phyloP scores from a whole-genome alignment of 768 basidiomycete species.

The Chalciporus sphaerocephalus region DNA sequence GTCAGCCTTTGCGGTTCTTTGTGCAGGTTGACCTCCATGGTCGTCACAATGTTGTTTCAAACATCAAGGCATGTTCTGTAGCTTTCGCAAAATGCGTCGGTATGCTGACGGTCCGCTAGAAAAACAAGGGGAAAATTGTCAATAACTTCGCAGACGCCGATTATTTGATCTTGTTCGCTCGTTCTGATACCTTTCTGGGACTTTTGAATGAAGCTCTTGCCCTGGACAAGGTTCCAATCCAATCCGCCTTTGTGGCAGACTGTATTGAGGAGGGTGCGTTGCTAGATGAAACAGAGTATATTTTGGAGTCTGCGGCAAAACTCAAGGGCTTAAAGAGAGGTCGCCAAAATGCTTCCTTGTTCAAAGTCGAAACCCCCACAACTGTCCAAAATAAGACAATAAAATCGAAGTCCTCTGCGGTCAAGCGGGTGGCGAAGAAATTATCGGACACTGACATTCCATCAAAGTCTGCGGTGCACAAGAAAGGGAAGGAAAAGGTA shows the following conservation, averaged over 20 bases:
- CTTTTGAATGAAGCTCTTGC: constrained; percentile 36
- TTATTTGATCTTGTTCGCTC: constrained; percentile 53
- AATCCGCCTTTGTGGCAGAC: constrained; percentile 49
- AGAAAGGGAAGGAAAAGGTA: constrained; percentile 7
- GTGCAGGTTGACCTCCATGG: constrained; percentile 65
- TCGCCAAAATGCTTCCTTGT: constrained; percentile 16
- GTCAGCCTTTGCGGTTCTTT: constrained; percentile 50
- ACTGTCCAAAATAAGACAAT: constrained; percentile 2
- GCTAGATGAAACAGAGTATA: constrained; percentile 43
- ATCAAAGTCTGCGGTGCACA: constrained; percentile 3
- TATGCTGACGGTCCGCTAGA: constrained; percentile 36
- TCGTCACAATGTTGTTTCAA: constrained; percentile 44
- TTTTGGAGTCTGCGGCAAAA: constrained; percentile 33
- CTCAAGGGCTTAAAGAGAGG: constrained; percentile 22
- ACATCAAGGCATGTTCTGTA: constrained; percentile 52
- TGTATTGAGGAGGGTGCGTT: constrained; percentile 43
- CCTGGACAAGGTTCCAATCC: constrained; percentile 45
- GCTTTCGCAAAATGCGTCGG: not conserved
- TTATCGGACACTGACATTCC: constrained; percentile 6
- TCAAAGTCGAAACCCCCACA: constrained; percentile 11
- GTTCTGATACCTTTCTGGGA: constrained; percentile 48
- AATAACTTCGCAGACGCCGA: constrained; percentile 53
- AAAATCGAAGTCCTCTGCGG: constrained; percentile 7
- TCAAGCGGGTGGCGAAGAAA: constrained; percentile 2
- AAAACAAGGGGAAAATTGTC: constrained; percentile 60